phyloP scores from a whole-genome alignment of 1,139 yeast genomes.

The Saccharomyces uvarum region DNA sequence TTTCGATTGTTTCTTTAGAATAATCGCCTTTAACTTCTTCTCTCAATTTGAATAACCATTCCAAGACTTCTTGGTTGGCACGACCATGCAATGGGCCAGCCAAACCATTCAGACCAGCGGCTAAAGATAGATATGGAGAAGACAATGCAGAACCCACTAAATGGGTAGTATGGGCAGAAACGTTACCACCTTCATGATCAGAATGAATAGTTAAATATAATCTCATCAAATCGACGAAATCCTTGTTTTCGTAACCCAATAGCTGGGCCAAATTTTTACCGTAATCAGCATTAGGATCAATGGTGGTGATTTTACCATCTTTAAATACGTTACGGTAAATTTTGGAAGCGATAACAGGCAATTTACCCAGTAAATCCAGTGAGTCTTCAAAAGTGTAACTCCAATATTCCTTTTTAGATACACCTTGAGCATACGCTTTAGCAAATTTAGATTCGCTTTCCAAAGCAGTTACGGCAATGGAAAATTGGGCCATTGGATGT shows the following conservation, averaged over 20 bases:
- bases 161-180: constrained; percentile 40
- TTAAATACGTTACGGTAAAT: constrained; percentile 58
- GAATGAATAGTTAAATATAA: constrained; percentile 39
- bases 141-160: constrained; percentile 38
- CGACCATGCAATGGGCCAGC: constrained; percentile 42
- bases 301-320: constrained; percentile 44
- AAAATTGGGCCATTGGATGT: constrained; percentile 67
- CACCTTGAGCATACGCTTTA: constrained; percentile 62
- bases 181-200: constrained; percentile 44
- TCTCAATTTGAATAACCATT: constrained; percentile 34
- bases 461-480: constrained; percentile 58
- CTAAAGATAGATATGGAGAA: constrained; percentile 36
- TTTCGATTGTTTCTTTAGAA: constrained; percentile 30
- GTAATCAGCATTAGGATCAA: constrained; percentile 76
- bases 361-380: constrained; percentile 54
- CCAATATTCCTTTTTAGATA: constrained; percentile 62
- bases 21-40: constrained; percentile 30
- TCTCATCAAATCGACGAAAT: constrained; percentile 38
- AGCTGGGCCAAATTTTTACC: constrained; percentile 81
- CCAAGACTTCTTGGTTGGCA: constrained; percentile 40
- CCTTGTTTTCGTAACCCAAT: constrained; percentile 52
- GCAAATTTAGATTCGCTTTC: constrained; percentile 55
- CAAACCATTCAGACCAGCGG: constrained; percentile 39
- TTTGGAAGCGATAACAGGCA: constrained; percentile 58
- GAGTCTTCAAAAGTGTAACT: constrained; percentile 59